These are phyloP conservation scores for Diplogelasinospora grovesii DNA, from an alignment of 495 filamentous ascomycete species.

Conservation along the genomic window DNA sequence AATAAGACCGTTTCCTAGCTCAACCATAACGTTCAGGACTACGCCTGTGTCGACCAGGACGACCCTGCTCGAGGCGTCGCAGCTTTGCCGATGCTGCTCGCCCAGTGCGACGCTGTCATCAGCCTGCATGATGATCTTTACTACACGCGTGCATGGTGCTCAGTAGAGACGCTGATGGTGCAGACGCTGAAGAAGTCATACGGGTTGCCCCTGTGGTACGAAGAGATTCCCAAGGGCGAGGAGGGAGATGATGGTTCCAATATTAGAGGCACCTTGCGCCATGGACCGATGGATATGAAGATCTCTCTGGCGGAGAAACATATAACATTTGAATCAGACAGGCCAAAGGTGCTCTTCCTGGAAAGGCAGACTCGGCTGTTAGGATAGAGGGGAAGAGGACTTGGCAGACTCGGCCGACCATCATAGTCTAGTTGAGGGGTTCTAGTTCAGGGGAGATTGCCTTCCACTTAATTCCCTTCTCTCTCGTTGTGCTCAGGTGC, in stretches of 20 bases:
- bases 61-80: slow-evolving; percentile 15
- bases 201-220: slow-evolving; percentile 18
- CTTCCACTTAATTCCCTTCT: no score
- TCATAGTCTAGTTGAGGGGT: no score
- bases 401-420: no score
- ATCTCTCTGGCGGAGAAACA: slow-evolving; percentile 12
- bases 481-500: no score
- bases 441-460: no score
- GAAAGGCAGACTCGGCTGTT: slow-evolving; percentile 19
- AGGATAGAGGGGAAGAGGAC: no score
- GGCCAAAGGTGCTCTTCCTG: slow-evolving; percentile 21
- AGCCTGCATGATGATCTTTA: slow-evolving; percentile 14
- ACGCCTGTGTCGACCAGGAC: slow-evolving; percentile 22
- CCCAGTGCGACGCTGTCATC: slow-evolving; percentile 23
- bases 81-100: slow-evolving; percentile 19
- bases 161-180: slow-evolving; percentile 17
- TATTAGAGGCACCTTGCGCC: no score
- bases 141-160: slow-evolving; percentile 20
- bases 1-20: neutral
- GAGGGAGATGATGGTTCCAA: slow-evolving; percentile 1
- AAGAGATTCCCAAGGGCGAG: slow-evolving; percentile 8
- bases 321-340: slow-evolving; percentile 17
- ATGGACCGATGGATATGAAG: no score
- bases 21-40: slow-evolving; percentile 10
- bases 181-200: slow-evolving; percentile 5